Conservation (phyloP, 2,329 filamentous ascomycete species). For the Dothideomycetes sp. region DNA sequence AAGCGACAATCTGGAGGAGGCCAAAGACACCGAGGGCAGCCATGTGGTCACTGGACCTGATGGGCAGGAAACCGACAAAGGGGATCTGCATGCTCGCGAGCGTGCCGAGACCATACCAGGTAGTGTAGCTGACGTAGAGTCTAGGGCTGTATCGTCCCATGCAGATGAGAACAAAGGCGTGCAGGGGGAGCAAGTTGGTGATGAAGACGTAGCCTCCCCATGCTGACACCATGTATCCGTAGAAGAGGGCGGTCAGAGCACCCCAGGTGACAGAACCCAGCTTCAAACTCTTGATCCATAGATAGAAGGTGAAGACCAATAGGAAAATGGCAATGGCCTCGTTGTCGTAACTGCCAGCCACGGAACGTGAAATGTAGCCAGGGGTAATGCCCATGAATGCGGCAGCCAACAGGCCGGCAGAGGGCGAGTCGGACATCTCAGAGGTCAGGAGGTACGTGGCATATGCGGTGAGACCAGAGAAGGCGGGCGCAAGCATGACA, state of each 20-base stretch:
- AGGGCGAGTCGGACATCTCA: conserved; percentile 93
- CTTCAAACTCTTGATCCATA: conserved; percentile 99
- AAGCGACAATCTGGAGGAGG: conserved; percentile 83
- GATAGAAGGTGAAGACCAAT: conserved; percentile 93
- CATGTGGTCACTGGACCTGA: conserved; percentile 98
- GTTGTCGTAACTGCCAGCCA: conserved; percentile 98
- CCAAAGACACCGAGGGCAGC: conserved; percentile 87
- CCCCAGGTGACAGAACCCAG: conserved; percentile 95
- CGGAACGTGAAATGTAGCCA: conserved; percentile 94
- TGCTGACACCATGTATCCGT: conserved; percentile 99
- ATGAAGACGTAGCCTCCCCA: conserved; percentile 99
- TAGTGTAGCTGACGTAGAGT: conserved; percentile 92
- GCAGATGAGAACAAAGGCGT: conserved; percentile 84
- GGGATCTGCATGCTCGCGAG: conserved; percentile 98
- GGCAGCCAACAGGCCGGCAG: conserved; percentile 87
- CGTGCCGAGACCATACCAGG: conserved; percentile 94
- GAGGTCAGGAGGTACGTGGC: conserved; percentile 91
- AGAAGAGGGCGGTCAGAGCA: conserved; percentile 85
- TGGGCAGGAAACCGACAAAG: conserved; percentile 93
- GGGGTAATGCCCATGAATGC: conserved; percentile 96
- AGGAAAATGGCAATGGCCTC: conserved; percentile 99
- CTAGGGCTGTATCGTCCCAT: conserved; percentile 95
- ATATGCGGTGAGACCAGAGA: conserved; percentile 85
- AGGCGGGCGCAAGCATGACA: conserved; percentile 86
- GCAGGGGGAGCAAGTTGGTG: conserved; percentile 88